These are phyloP conservation scores for Endothia cerciana DNA, from an alignment of 2,329 filamentous ascomycete species.

Conservation along the genomic window DNA sequence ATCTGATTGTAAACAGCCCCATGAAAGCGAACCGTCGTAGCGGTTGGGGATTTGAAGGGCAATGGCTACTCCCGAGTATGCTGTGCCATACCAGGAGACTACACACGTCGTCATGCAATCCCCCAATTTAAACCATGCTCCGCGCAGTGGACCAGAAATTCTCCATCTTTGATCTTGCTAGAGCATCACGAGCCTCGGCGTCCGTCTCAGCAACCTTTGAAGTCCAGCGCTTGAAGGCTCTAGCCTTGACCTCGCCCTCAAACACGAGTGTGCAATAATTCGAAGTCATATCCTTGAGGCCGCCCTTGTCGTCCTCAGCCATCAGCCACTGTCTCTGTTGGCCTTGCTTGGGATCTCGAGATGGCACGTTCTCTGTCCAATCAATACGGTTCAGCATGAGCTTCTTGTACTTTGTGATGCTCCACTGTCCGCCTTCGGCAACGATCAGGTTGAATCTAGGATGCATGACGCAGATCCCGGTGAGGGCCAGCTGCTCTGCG, in stretches of 20 bases:
- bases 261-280: constrained; percentile 88
- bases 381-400: constrained; percentile 92
- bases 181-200: constrained; percentile 78
- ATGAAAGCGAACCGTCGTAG: background rate
- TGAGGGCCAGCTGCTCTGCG: constrained; percentile 84
- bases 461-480: constrained; percentile 89
- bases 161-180: constrained; percentile 85
- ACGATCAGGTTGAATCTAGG: constrained; percentile 87
- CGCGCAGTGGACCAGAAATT: constrained; percentile 94
- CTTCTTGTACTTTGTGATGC: constrained; percentile 84
- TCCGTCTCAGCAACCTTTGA: constrained; percentile 94
- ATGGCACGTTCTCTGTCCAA: constrained; percentile 87
- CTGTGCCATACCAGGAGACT: constrained; percentile 9
- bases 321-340: constrained; percentile 75
- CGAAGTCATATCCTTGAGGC: constrained; percentile 76
- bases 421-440: constrained; percentile 86
- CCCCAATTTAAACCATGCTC: constrained; percentile 42
- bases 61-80: background rate
- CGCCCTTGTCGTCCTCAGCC: constrained; percentile 76
- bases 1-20: too few relatives aligned
- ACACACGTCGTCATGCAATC: background rate
- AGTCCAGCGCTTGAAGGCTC: constrained; percentile 85
- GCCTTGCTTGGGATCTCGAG: constrained; percentile 65
- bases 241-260: constrained; percentile 83
- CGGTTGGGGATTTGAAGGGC: background rate